Conservation (phyloP, 2,329 filamentous ascomycete genomes). For the Lasiodiplodia theobromae region DNA sequence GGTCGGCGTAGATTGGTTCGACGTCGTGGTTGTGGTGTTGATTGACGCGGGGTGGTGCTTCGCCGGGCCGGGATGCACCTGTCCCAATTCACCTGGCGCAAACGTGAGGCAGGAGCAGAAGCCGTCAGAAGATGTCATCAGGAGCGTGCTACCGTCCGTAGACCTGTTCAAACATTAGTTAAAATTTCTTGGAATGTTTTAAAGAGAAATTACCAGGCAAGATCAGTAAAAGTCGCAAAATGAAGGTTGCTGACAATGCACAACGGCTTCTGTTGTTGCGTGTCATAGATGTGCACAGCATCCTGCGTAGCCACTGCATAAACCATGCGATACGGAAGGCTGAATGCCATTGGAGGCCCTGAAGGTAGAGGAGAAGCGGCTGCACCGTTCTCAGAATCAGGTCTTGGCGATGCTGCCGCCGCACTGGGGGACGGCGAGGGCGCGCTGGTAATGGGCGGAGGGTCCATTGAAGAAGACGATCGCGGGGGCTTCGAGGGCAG, state of each 20-base stretch:
- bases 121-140: conserved; percentile 97
- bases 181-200: neutral
- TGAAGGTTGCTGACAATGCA: conserved; percentile 97
- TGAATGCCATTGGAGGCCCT: conserved; percentile 71
- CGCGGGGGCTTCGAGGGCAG: conserved; percentile 63
- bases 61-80: conserved; percentile 75
- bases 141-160: conserved; percentile 75
- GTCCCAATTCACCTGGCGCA: conserved; percentile 80
- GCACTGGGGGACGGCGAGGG: conserved; percentile 59
- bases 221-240: conserved; percentile 95
- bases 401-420: conserved; percentile 61
- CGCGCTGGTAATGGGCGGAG: conserved; percentile 70
- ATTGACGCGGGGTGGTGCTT: conserved; percentile 50
- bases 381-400: conserved; percentile 60
- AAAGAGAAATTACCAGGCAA: conserved; percentile 70
- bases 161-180: conserved; percentile 63
- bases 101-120: conserved; percentile 96
- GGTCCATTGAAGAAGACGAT: conserved; percentile 78
- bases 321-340: conserved; percentile 88
- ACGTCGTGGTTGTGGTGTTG: conserved; percentile 52
- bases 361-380: conserved; percentile 61
- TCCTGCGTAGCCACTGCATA: conserved; percentile 98
- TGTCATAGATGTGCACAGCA: conserved; percentile 93
- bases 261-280: conserved; percentile 91
- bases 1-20: conserved; percentile 71